These are phyloP conservation scores for Trichoderma asperellum DNA, from an alignment of 2,329 filamentous ascomycete species.

Conservation along the genomic window DNA sequence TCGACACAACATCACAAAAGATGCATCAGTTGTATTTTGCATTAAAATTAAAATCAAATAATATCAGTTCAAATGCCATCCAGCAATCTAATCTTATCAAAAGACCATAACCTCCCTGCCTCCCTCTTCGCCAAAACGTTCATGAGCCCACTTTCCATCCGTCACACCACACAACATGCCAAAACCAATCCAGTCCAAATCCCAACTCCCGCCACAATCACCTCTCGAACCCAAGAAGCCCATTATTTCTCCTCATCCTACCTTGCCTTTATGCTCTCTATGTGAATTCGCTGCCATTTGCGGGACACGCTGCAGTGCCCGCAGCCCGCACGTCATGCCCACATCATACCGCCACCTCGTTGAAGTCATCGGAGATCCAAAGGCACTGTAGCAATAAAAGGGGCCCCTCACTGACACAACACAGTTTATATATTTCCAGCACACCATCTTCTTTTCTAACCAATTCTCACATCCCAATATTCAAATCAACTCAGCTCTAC, in stretches of 20 bases:
- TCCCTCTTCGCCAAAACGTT: neutral
- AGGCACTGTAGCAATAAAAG: neutral
- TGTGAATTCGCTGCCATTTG: neutral
- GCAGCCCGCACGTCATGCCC: constrained; percentile 23
- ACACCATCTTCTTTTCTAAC: neutral
- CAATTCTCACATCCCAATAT: neutral
- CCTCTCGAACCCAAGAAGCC: neutral
- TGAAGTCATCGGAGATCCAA: constrained; percentile 19
- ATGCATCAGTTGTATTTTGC: neutral
- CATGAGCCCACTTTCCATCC: neutral
- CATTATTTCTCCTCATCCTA: constrained; percentile 2
- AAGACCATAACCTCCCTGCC: too few relatives aligned
- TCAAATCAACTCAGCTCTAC: neutral
- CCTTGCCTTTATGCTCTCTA: neutral
- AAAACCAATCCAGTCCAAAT: neutral
- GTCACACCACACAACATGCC: constrained; percentile 5
- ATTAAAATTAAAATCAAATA: neutral
- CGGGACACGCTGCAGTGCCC: neutral
- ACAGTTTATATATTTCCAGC: neutral
- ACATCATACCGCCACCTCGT: constrained; percentile 19
- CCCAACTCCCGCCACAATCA: constrained; percentile 16
- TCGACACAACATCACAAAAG: neutral
- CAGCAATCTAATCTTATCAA: neutral
- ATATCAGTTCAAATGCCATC: too few relatives aligned
- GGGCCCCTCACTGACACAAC: neutral